Base-by-base conservation (phyloP, 768 basidiomycete genomes). In the Podaxis mareebaensis region DNA sequence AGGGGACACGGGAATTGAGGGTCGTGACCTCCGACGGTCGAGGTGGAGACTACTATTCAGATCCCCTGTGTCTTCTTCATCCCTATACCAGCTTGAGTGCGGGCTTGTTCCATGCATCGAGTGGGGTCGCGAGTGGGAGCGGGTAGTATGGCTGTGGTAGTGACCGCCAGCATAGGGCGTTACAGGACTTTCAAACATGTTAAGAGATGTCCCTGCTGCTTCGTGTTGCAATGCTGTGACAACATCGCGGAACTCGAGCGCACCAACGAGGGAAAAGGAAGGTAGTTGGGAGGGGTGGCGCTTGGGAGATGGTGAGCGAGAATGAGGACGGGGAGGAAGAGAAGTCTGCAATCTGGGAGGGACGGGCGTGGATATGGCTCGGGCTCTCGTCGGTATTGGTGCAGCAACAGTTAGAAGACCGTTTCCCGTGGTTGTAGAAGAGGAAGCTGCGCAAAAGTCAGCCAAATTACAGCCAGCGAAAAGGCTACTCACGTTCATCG, bases 211-310 rank as follows among this genome's bases (percentile, higher is more conserved):
- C 0, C 79, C 79, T 2, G 85, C 81, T 10, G 89, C 88, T 69
- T 95, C 87, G 54, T 81, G 81, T 66, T 87, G 86, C 24, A 99
- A 79, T 0, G 90, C 88, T 11, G 90, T 82, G 22, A 99, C 90
- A 24, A 98, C 91, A 64, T 95, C 90, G 17, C 95, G 84, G 76
- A 99, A 99, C 74, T 99, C 97, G 49, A 99, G 84, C 0, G 97
- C 97, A 8, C 96, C 94, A 4, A 99, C 85, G 1, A 99, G 84
- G 2, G 96, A 98, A 69, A 94, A 94, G 0, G 91, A 92, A 2
- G 91, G 91, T 75, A 93, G 83, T 64, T 85, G 84, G 10, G 75
- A 73, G 40, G 78, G 73, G 52, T 66, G 77, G 26, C 73, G 76
- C 6, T 80, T 70, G 5, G 85, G 83, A 1, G 89, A 85, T 12